Evolutionary conservation across 768 basidiomycete genomes (phyloP), one percentile per base, ranked within the genome.

Genomic region (Filobasidium floriforme): DNA sequence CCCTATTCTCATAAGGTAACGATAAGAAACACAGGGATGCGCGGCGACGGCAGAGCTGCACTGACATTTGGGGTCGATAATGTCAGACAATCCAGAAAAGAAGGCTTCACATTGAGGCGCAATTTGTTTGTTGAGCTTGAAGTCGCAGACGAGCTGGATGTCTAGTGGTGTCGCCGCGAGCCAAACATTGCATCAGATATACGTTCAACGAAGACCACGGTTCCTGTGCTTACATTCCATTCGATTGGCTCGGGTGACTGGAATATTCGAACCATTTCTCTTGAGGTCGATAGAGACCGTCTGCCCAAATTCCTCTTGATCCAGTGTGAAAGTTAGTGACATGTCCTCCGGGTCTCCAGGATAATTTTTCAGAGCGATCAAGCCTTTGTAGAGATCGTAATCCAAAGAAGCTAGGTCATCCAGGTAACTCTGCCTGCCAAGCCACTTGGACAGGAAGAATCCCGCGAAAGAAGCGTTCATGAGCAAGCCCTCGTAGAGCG

Each of bases 381-480:
- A 82, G 0, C 94, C 94, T 60, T 89, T 87, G 76, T 97, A 99
- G 19, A 99, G 81, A 68, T 94, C 92, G 0, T 87, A 88, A 72
- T 97, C 94, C 14, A 97, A 84, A 4, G 92, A 94, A 0, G 86
- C 86, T 2, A 98, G 85, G 71, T 98, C 94, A 72, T 97, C 93
- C 29, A 97, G 81, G 81, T 89, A 92, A 70, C 88, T 90, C 77
- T 93, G 90, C 74, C 87, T 86, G 26, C 89, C 91, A 0, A 98
- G 83, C 92, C 79, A 79, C 69, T 78, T 77, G 11, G 77, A 74
- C 90, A 97, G 82, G 83, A 98, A 98, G 82, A 98, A 99, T 1
- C 87, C 85, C 2, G 96, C 93, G 76, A 98, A 98, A 0, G 88
- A 89, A 1, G 97, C 91, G 69, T 97, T 92, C 18, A 94, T 87